Conservation (phyloP, 2,329 filamentous ascomycete genomes). For the Talaromyces sp. region DNA sequence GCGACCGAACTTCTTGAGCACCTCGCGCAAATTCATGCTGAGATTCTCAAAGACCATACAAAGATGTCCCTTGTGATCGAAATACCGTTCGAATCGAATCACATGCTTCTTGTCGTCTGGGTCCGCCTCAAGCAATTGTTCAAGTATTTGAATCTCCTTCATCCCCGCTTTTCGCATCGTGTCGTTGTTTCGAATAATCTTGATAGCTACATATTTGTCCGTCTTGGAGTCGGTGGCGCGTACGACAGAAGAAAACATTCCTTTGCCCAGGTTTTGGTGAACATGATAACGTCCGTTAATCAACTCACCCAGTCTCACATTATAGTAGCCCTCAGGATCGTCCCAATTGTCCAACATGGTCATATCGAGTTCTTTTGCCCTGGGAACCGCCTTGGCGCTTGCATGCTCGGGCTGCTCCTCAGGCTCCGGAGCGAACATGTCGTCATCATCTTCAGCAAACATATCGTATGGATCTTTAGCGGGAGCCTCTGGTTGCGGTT, state of each 20-base stretch:
- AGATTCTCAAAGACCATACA: constrained; percentile 98
- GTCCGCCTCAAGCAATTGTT: constrained; percentile 82
- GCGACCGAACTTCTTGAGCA: constrained; percentile 92
- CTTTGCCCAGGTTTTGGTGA: constrained; percentile 81
- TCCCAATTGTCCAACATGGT: constrained; percentile 90
- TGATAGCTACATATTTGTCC: constrained; percentile 82
- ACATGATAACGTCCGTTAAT: constrained; percentile 88
- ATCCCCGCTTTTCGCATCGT: constrained; percentile 85
- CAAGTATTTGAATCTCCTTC: constrained; percentile 90
- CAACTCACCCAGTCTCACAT: constrained; percentile 86
- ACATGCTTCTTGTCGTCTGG: constrained; percentile 88
- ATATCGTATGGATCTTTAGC: constrained; percentile 60
- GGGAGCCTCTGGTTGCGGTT: constrained; percentile 40
- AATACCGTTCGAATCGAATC: constrained; percentile 80
- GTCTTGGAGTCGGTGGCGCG: constrained; percentile 76
- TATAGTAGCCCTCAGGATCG: constrained; percentile 94
- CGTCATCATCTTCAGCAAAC: constrained; percentile 65
- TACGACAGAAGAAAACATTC: constrained; percentile 96
- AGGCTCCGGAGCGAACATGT: constrained; percentile 83
- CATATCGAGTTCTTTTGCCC: constrained; percentile 61
- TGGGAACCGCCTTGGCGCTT: constrained; percentile 47
- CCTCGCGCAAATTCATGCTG: constrained; percentile 85
- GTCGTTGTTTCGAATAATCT: constrained; percentile 96
- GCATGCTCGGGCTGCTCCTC: constrained; percentile 51
- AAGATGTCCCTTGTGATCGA: constrained; percentile 91